Base-by-base conservation (phyloP, 2,329 filamentous ascomycete species). In the Lasiodiplodia theobromae region DNA sequence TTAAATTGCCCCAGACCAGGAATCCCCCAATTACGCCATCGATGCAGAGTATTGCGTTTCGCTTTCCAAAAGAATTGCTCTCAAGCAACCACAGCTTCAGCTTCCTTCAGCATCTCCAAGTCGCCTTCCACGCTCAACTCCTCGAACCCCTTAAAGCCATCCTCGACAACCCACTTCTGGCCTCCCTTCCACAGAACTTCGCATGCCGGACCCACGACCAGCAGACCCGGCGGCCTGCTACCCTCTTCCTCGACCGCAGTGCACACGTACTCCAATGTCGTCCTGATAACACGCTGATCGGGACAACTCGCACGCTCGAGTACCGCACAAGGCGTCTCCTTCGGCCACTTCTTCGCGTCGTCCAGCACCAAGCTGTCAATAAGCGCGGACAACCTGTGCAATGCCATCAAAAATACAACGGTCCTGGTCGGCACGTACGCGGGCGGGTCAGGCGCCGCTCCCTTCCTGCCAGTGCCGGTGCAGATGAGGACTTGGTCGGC, bases 401-500 rank as follows among this genome's bases (percentile, higher is more conserved):
- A 82, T 4, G 93, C 93, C 96, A 99, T 99, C 58, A 99, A 82
- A 72, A 98, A 97, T 4, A 99, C 92, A 0, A 96, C 92, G 0
- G 96, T 98, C 68, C 94, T 87, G 10, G 87, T 91, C 2, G 86
- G 78, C 0, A 94, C 88, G 77, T 89, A 97, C 71, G 90, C 89
- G 0, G 96, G 96, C 40, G 94, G 93, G n/a, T 88, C 83, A 0
- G 94, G 94, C 0, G 93, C 85, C 67, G 88, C 91, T 14, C 96
- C 96, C 81, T 97, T 96, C 75, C 96, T 89, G 0, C 96, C 96
- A 0, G 96, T 99, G 0, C 96, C 96, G 0, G 96, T 99, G 81
- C 96, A 98, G n/a, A 99, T 87, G 31, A 99, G 86, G 0, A 99
- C 90, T 79, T 98, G 94, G 76, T 99, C 96, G 3, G 93, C 91